Conservation (phyloP, 805 yeast species). For the Zygosaccharomyces pseudorouxii region DNA sequence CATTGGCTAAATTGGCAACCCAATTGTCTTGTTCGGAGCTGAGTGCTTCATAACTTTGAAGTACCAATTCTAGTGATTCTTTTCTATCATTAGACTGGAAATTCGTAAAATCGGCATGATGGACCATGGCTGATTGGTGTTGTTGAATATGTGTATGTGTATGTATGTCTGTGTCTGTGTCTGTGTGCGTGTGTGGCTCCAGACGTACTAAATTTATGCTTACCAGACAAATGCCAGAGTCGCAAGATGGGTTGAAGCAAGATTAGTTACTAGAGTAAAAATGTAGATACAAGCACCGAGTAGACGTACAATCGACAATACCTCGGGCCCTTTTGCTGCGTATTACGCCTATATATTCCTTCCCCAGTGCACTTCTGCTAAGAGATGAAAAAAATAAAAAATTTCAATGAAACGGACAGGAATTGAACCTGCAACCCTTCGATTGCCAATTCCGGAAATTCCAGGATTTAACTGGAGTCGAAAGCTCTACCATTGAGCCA, state of each 20-base stretch:
- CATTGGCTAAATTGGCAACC: slow-evolving; percentile 86
- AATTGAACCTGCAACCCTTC: slow-evolving; percentile 67
- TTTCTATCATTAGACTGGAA: slow-evolving; percentile 42
- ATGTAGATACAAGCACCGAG: too few species aligned
- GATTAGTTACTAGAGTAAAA: too few species aligned
- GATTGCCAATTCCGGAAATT: slow-evolving; percentile 36
- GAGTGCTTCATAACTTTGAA: slow-evolving; percentile 63
- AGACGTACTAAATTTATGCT: too few species aligned
- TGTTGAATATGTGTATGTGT: not conserved
- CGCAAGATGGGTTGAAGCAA: too few species aligned
- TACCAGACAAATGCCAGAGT: too few species aligned
- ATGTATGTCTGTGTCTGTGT: too few species aligned
- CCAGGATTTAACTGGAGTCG: slow-evolving; percentile 44
- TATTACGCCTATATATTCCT: not conserved
- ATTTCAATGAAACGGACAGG: slow-evolving; percentile 55
- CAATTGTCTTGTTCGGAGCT: slow-evolving; percentile 63
- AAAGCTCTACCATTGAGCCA: slow-evolving; percentile 61
- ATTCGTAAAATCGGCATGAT: slow-evolving; percentile 74
- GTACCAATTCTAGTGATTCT: slow-evolving; percentile 54
- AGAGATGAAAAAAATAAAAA: not conserved
- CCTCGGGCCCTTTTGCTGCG: too few species aligned
- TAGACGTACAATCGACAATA: too few species aligned
- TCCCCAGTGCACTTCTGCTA: not conserved
- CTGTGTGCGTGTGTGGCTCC: too few species aligned
- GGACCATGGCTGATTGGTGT: slow-evolving; percentile 14